These are phyloP conservation scores for Leccinum uliginosum DNA, from an alignment of 768 basidiomycete genomes.

Conservation along the genomic window DNA sequence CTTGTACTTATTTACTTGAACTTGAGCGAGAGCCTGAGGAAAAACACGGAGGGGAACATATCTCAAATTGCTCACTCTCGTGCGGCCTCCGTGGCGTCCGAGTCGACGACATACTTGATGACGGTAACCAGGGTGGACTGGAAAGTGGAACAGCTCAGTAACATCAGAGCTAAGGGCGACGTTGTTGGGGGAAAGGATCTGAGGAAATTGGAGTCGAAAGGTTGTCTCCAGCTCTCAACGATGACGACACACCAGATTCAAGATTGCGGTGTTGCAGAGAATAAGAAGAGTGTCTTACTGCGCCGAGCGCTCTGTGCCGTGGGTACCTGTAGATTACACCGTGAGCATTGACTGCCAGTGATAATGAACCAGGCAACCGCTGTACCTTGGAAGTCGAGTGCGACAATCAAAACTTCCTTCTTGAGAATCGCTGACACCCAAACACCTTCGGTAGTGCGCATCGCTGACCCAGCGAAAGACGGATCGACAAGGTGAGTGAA, in stretches of 20 bases:
- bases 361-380: not conserved
- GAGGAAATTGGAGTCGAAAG: not conserved
- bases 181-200: constrained; percentile 65
- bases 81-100: constrained; percentile 54
- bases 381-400: constrained; percentile 61
- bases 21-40: constrained; percentile 47
- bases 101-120: constrained; percentile 65
- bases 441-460: constrained; percentile 61
- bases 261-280: constrained; percentile 64
- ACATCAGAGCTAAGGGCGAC: constrained; percentile 62
- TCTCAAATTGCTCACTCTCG: constrained; percentile 41
- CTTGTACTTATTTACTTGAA: constrained; percentile 56
- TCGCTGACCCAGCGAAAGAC: constrained; percentile 60
- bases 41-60: not conserved
- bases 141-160: constrained; percentile 58
- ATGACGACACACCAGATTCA: constrained; percentile 46
- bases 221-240: not conserved
- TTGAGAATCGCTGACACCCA: constrained; percentile 67
- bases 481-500: constrained; percentile 58
- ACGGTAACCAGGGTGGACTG: constrained; percentile 57
- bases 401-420: constrained; percentile 47
- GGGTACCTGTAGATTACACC: constrained; percentile 46
- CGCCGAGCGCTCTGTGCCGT: constrained; percentile 57
- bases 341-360: constrained; percentile 3
- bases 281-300: constrained; percentile 64